A percentile compares a stretch with the other conserved stretches of the same genome.
Evolutionary conservation across 2,329 filamentous ascomycete genomes (phyloP).

Genomic region (Colletotrichum sublineola): DNA sequence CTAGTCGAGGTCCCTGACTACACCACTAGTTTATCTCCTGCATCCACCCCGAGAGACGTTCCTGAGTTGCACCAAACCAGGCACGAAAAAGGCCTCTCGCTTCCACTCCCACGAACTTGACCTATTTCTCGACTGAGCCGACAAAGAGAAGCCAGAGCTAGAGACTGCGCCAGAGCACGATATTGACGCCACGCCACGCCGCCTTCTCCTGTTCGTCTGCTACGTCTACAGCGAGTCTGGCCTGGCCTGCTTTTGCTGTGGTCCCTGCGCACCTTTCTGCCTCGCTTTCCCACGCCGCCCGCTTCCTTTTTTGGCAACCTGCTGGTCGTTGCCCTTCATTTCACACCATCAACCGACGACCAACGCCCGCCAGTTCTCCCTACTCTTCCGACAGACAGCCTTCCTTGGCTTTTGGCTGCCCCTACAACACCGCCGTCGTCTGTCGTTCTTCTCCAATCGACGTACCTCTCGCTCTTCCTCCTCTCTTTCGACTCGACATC

Average conservation of each 20-base stretch:
- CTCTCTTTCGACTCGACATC: slow-evolving; percentile 18
- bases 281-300: slow-evolving; percentile 38
- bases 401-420: slow-evolving; percentile 24
- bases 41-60: neutral
- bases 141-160: neutral
- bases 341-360: slow-evolving; percentile 34
- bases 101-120: neutral
- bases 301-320: slow-evolving; percentile 34
- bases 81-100: slow-evolving; percentile 3
- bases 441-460: slow-evolving; percentile 4
- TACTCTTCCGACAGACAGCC: slow-evolving; percentile 23
- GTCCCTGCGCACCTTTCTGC: slow-evolving; percentile 23
- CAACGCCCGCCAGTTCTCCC: slow-evolving; percentile 22
- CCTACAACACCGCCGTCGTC: slow-evolving; percentile 23
- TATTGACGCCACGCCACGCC: slow-evolving; percentile 38
- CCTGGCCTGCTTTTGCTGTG: slow-evolving; percentile 10
- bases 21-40: neutral
- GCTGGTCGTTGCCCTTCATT: slow-evolving; percentile 39
- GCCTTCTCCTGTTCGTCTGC: slow-evolving; percentile 6
- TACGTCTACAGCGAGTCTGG: neutral
- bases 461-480: slow-evolving; percentile 12
- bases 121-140: neutral
- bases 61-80: neutral
- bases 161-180: slow-evolving; percentile 15
- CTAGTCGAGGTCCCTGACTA: slow-evolving; percentile 3